phyloP scores from a whole-genome alignment of 805 yeast species.

The Candida coleopterorum region DNA sequence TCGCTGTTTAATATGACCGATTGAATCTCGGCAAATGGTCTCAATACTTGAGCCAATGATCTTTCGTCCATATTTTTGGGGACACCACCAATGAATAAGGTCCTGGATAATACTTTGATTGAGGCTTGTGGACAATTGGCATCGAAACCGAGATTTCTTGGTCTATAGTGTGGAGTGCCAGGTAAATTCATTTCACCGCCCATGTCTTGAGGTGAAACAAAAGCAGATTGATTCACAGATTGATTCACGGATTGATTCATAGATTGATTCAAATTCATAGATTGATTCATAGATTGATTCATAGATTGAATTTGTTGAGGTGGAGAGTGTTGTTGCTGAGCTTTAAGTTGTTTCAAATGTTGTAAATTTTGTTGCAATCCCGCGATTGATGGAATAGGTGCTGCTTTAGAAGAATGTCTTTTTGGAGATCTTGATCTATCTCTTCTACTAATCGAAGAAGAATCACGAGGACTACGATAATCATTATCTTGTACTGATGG shows the following conservation, averaged over 20 bases:
- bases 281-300: slow-evolving; percentile 5
- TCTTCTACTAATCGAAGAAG: slow-evolving; percentile 36
- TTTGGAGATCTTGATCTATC: slow-evolving; percentile 53
- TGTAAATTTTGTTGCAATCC: slow-evolving; percentile 9
- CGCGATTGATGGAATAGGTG: slow-evolving; percentile 6
- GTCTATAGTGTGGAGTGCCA: slow-evolving; percentile 71
- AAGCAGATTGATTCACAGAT: slow-evolving; percentile 11
- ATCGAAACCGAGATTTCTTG: slow-evolving; percentile 69
- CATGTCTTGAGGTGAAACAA: slow-evolving; percentile 25
- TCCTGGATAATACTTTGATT: slow-evolving; percentile 81
- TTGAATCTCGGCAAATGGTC: slow-evolving; percentile 89
- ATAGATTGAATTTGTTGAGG: slow-evolving; percentile 5
- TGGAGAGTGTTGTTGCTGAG: slow-evolving; percentile 11
- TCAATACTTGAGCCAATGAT: slow-evolving; percentile 62
- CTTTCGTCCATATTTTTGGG: slow-evolving; percentile 76
- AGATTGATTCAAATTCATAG: slow-evolving; percentile 2
- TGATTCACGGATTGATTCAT: slow-evolving; percentile 4
- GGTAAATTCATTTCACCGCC: slow-evolving; percentile 63
- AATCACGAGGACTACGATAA: slow-evolving; percentile 8
- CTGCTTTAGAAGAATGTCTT: slow-evolving; percentile 13
- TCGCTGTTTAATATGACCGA: slow-evolving; percentile 82
- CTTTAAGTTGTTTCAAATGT: slow-evolving; percentile 12
- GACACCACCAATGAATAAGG: slow-evolving; percentile 91
- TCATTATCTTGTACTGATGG: slow-evolving; percentile 1
- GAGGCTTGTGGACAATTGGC: slow-evolving; percentile 69